Base-by-base conservation (phyloP, 2,329 filamentous ascomycete species). In the Keithomyces neogunnii region DNA sequence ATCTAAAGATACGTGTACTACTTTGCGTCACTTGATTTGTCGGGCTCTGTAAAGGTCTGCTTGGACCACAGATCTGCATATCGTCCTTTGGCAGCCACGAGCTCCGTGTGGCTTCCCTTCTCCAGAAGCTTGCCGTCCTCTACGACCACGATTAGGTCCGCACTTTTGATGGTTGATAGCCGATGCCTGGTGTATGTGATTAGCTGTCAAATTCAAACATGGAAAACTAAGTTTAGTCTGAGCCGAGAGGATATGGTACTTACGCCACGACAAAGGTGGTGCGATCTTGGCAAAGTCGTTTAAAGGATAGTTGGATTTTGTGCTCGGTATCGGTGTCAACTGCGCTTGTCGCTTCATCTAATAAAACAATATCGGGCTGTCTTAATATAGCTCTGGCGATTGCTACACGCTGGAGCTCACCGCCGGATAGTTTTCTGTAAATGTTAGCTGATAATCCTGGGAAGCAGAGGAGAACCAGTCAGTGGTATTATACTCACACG, bases 261-360 rank as follows among this genome's bases (percentile, higher is more conserved):
- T 65, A 79, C 69, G 83, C 83, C 32, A 86, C 80, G 30, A 85
- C 79, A 55, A 86, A 84, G 0, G 82, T 86, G 2, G 83, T 86
- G 29, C 82, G 78, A 2, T 76, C 79, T 53, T 77, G 69, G 55
- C 80, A 83, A 6, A 85, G 70, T 47, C 71, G 72, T 52, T 70
- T 70, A 49, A 86, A 75, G 0, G 82, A 83, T 33, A 77, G 71
- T 58, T 86, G 83, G 45, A 86, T 86, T 57, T 81, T 78, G 51
- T 81, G 78, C 63, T 86, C 83, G 1, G 82, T 86, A 35, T 84
- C 80, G 0, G 84, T 84, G 54, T 89, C 83, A 52, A 92, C 83
- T 5, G 87, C 84, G 38, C 85, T 89, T 3, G 89, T 90, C 1
- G 88, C 84, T 65, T 91, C 88, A 57, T 92, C 88, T 1, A 92